phyloP scores from a whole-genome alignment of 495 filamentous ascomycete genomes.

The Talaromyces liani region DNA sequence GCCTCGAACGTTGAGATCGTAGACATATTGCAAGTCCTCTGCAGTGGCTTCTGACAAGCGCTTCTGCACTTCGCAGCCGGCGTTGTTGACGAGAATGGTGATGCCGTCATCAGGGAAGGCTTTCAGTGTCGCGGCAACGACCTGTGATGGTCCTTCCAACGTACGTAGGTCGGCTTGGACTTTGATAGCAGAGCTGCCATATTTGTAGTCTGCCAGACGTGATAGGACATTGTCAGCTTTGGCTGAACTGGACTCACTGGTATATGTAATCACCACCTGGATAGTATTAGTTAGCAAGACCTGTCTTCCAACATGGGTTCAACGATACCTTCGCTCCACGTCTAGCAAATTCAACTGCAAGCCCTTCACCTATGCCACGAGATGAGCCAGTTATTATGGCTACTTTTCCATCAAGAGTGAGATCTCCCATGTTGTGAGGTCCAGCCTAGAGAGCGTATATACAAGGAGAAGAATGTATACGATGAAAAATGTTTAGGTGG shows the following conservation, averaged over 20 bases:
- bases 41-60: conserved; percentile 21
- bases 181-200: conserved; percentile 17
- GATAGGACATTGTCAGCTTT: neutral
- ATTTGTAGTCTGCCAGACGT: neutral
- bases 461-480: neutral
- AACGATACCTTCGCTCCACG: conserved; percentile 18
- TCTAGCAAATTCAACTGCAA: conserved; percentile 22
- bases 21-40: conserved; percentile 27
- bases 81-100: conserved; percentile 21
- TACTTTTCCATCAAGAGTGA: conserved; percentile 9
- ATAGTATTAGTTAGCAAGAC: neutral
- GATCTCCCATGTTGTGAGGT: neutral
- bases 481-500: neutral
- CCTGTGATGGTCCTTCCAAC: conserved; percentile 20
- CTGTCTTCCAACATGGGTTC: neutral
- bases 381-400: conserved; percentile 23
- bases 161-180: conserved; percentile 30
- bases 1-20: conserved; percentile 35
- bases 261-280: conserved; percentile 16
- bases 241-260: conserved; percentile 3
- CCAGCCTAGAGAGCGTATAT: neutral
- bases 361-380: conserved; percentile 23
- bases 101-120: conserved; percentile 20
- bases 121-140: conserved; percentile 18
- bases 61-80: conserved; percentile 10